Evolutionary conservation across 495 filamentous ascomycete species (phyloP), one percentile per base, ranked within the genome.

Genomic region (Wilcoxina mikolae): DNA sequence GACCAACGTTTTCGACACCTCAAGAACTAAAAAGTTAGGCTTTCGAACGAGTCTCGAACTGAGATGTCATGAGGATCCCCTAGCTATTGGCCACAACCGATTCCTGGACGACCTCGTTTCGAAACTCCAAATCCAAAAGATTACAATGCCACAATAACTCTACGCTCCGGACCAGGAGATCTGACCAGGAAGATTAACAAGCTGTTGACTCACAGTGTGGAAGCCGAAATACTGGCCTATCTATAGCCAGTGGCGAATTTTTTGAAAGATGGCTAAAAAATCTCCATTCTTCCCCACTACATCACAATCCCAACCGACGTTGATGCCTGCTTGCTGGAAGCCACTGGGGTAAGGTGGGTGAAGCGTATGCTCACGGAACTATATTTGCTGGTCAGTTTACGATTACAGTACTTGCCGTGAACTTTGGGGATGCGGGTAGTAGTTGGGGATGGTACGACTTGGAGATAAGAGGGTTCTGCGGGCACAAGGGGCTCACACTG

Each of bases 61-160:
- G n/a, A n/a, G n/a, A n/a, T n/a, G n/a, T n/a, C n/a, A n/a, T n/a
- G n/a, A n/a, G n/a, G n/a, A n/a, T n/a, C n/a, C n/a, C n/a, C n/a
- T n/a, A n/a, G n/a, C n/a, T n/a, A n/a, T n/a, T n/a, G n/a, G n/a
- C n/a, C n/a, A n/a, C n/a, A n/a, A n/a, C n/a, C n/a, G n/a, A n/a
- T 1, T n/a, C 61, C 12, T 62, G 58, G 58, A 20, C 11, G n/a
- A n/a, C n/a, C n/a, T n/a, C n/a, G n/a, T n/a, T n/a, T n/a, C n/a
- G n/a, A 42, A 35, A 35, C 31, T 35, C 31, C 31, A 35, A 35
- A 35, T 15, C 52, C 23, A 33, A 18, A 11, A 17, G 38, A 60
- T 43, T 29, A 48, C 28, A 56, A 9, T 17, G 28, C 43, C 44
- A 47, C 35, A 48, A 24, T 20, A 50, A 56, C 22, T 22, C 51